Conservation (phyloP, 768 basidiomycete genomes). For the Mycena polygramma region DNA sequence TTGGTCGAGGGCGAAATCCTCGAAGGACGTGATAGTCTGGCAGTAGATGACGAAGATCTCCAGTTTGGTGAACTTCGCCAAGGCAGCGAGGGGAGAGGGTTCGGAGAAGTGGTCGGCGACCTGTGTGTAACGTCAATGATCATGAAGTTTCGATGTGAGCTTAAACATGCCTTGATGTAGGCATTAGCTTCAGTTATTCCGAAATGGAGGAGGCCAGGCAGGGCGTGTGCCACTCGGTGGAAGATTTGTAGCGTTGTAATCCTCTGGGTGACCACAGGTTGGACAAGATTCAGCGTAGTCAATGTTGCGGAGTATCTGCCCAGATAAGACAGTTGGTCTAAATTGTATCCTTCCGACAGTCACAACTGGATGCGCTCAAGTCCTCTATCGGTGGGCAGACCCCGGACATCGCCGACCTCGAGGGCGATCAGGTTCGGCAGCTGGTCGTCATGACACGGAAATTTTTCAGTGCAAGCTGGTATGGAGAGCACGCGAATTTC, state of each 20-base stretch:
- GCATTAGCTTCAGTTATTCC: slow-evolving; percentile 9
- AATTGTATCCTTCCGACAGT: background rate
- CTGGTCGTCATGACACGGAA: slow-evolving; percentile 31
- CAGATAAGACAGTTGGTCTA: slow-evolving; percentile 14
- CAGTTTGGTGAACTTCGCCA: slow-evolving; percentile 11
- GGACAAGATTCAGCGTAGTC: slow-evolving; percentile 28
- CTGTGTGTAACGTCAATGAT: background rate
- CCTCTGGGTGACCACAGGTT: background rate
- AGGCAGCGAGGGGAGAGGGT: background rate
- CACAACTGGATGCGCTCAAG: slow-evolving; percentile 35
- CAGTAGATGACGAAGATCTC: slow-evolving; percentile 26
- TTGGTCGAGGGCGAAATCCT: background rate
- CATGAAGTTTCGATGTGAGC: background rate
- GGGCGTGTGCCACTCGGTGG: slow-evolving; percentile 2
- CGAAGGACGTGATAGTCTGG: slow-evolving; percentile 17
- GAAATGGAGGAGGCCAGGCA: slow-evolving; percentile 25
- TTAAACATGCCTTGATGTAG: background rate
- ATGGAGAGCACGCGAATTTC: slow-evolving; percentile 28
- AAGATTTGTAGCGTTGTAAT: slow-evolving; percentile 2
- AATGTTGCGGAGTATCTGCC: slow-evolving; percentile 25
- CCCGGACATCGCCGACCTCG: slow-evolving; percentile 16
- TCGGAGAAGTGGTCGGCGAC: slow-evolving; percentile 1
- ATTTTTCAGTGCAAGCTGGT: background rate
- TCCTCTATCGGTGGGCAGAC: slow-evolving; percentile 14
- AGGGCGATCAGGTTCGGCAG: slow-evolving; percentile 32